These are phyloP conservation scores for Sporisorium graminicola DNA, from an alignment of 1,284 basidiomycete species.

Conservation along the genomic window DNA sequence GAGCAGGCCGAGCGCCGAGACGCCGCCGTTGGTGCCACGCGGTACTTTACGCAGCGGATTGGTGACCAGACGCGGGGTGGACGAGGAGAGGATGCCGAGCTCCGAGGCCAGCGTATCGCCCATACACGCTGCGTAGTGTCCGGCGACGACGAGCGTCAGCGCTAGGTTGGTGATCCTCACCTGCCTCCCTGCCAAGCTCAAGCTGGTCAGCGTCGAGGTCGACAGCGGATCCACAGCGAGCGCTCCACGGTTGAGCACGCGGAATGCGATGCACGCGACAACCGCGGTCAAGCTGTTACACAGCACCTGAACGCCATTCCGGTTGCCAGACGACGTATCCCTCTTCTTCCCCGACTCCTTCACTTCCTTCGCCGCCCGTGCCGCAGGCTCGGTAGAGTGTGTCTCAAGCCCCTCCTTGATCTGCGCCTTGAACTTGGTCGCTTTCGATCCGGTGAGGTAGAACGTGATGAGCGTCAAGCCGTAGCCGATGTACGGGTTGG, in stretches of 20 bases:
- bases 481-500: conserved; percentile 57
- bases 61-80: conserved; percentile 52
- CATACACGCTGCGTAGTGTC: conserved; percentile 62
- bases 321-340: conserved; percentile 43
- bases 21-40: conserved; percentile 90
- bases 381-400: conserved; percentile 3
- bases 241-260: conserved; percentile 1
- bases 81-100: conserved; percentile 58
- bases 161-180: conserved; percentile 6
- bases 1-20: conserved; percentile 81
- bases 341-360: conserved; percentile 12
- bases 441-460: conserved; percentile 81
- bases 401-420: conserved; percentile 80
- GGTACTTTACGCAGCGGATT: conserved; percentile 85
- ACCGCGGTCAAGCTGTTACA: conserved; percentile 52
- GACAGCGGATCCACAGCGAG: conserved; percentile 20
- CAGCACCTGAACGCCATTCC: conserved; percentile 56
- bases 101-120: conserved; percentile 64
- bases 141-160: conserved; percentile 43
- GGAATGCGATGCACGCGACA: conserved; percentile 21
- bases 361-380: background rate
- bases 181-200: background rate
- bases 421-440: conserved; percentile 78
- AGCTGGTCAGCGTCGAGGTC: background rate
- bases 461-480: conserved; percentile 58